Evolutionary conservation across 1,139 yeast species (phyloP), one percentile per base, ranked within the genome.

Genomic region (Entelexis paramagnoliae): DNA sequence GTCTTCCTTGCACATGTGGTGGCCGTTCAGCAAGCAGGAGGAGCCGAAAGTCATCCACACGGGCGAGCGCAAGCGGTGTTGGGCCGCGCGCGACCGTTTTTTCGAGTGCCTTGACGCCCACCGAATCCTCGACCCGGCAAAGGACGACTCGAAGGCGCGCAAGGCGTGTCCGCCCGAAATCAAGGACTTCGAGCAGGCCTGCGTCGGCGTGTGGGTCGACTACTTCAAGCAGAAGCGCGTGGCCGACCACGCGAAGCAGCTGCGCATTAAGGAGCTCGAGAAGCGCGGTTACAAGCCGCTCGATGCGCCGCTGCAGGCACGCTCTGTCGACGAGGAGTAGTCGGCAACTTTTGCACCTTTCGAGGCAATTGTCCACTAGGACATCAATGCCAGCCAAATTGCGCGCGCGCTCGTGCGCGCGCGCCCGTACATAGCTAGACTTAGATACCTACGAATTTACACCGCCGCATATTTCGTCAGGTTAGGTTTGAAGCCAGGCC

Each of bases 221-320:
- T 81, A 81, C 63, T 81, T 81, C 68, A 80, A 80, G 61, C 81
- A 80, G 64, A 80, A 80, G 62, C 72, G 86, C 55, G 77, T 77
- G 7, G 76, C 74, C 50, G 84, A 80, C 54, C 65, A 71, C 54
- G 75, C 77, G 60, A 76, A 75, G 62, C 79, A 74, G 55, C 66
- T 69, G 55, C 74, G 78, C 63, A 58, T 80, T 62, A 70, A 72
- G 54, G 75, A 76, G 59, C 76, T 79, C 60, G 81, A 76, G 59
- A 72, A 68, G 39, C 70, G 74, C 50, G 79, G 79, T 34, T 80
- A 75, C 51, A 66, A 51, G 48, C 57, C 62, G 6, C 50, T 60
- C 42, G 65, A 55, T 35, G 22, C 48, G 16, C 56, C 60, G 6
- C 35, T 55, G 22, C 50, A 55, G 43, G 55, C 52, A 29, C 35